Evolutionary conservation across 805 yeast species (phyloP).

Genomic region (Starmera quercuum): DNA sequence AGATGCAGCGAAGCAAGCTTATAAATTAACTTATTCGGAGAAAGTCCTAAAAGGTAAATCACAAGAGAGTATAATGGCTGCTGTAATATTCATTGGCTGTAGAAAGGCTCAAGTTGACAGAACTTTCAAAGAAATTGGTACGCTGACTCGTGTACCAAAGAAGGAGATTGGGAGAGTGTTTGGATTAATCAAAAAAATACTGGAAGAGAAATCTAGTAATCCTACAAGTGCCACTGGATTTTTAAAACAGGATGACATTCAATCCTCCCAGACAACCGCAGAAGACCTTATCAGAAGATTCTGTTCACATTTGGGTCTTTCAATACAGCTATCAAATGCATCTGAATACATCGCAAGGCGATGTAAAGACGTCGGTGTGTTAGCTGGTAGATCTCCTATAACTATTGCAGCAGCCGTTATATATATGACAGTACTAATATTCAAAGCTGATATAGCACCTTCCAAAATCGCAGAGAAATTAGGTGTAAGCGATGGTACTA

Average conservation of each 20-base stretch:
- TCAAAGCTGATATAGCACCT: conserved; percentile 69
- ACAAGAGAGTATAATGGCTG: conserved; percentile 93
- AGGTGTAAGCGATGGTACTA: conserved; percentile 96
- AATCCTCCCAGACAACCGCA: conserved; percentile 82
- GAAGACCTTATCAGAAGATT: conserved; percentile 93
- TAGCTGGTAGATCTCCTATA: conserved; percentile 95
- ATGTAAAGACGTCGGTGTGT: conserved; percentile 84
- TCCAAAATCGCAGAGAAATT: conserved; percentile 82
- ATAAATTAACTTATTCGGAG: conserved; percentile 84
- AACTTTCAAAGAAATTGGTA: conserved; percentile 93
- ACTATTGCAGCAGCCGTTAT: conserved; percentile 97
- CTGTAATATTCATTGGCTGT: conserved; percentile 91
- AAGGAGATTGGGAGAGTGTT: conserved; percentile 92
- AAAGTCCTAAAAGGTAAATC: conserved; percentile 82
- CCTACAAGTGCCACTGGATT: conserved; percentile 13
- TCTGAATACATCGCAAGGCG: conserved; percentile 89
- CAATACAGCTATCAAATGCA: conserved; percentile 78
- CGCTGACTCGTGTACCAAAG: conserved; percentile 85
- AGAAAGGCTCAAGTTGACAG: conserved; percentile 90
- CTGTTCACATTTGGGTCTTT: conserved; percentile 89
- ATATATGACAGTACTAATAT: conserved; percentile 87
- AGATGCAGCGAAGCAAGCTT: conserved; percentile 96
- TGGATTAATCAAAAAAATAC: conserved; percentile 69
- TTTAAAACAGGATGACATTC: conserved; percentile 33
- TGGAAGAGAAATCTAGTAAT: conserved; percentile 33